These are phyloP conservation scores for Eremothecium sinecaudum DNA, from an alignment of 1,139 yeast species.

Conservation along the genomic window DNA sequence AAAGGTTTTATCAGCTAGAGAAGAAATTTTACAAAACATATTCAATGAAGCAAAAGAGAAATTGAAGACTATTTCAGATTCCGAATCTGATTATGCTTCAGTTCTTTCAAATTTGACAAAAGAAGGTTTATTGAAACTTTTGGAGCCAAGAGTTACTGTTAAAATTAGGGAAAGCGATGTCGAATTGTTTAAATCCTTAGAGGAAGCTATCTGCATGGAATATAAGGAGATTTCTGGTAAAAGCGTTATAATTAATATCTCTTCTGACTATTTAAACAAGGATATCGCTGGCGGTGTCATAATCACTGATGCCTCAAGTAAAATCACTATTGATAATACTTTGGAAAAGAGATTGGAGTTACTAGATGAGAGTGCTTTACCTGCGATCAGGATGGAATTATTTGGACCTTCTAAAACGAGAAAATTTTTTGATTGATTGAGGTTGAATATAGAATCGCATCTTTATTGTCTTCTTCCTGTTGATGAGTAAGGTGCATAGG, in stretches of 20 bases:
- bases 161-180: constrained; percentile 65
- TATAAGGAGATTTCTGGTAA: constrained; percentile 52
- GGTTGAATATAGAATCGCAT: no score
- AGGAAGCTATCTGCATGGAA: constrained; percentile 49
- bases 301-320: constrained; percentile 60
- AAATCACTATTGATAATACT: constrained; percentile 85
- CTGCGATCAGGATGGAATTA: constrained; percentile 82
- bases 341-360: constrained; percentile 86
- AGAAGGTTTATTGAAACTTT: constrained; percentile 68
- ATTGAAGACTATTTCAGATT: constrained; percentile 45
- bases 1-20: constrained; percentile 79
- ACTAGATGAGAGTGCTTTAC: constrained; percentile 76
- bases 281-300: constrained; percentile 81
- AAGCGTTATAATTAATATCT: constrained; percentile 43
- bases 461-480: no score
- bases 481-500: no score
- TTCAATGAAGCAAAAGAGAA: constrained; percentile 60
- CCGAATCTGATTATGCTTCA: constrained; percentile 53
- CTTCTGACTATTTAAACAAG: constrained; percentile 50
- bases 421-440: constrained; percentile 74
- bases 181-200: constrained; percentile 41
- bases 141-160: constrained; percentile 59
- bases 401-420: constrained; percentile 83
- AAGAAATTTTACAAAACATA: constrained; percentile 65
- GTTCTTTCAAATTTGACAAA: constrained; percentile 70